Percentiles rank a stretch among this genome's conserved stretches.
phyloP scores from a whole-genome alignment of 192 early-diverging fungal genomes.

The Coemansia sp. region DNA sequence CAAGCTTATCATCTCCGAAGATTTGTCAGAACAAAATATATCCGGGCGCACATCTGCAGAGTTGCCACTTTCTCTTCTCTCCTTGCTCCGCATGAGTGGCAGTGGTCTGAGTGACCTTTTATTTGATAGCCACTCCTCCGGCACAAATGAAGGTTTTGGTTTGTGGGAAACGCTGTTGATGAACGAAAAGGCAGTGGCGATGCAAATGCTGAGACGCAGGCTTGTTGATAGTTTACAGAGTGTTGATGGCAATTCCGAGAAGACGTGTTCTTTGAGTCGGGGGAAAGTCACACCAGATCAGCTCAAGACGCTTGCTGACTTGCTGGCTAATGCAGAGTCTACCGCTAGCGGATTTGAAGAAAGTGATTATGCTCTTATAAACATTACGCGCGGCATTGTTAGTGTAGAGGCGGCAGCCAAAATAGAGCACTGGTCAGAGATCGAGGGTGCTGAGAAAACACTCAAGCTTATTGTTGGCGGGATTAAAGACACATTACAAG shows the following conservation, averaged over 20 bases:
- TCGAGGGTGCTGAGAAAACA: constrained; percentile 47
- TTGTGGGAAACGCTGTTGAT: constrained; percentile 38
- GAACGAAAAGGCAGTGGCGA: constrained; percentile 29
- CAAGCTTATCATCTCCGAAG: not conserved
- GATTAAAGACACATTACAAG: constrained; percentile 28
- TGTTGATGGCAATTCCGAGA: not conserved
- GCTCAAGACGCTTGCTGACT: constrained; percentile 21
- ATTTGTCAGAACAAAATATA: not conserved
- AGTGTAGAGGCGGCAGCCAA: not conserved
- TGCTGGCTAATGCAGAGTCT: not conserved
- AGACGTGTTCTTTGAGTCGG: constrained; percentile 2
- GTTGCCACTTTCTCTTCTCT: constrained; percentile 13
- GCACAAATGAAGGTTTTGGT: not conserved
- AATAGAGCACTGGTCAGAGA: constrained; percentile 38
- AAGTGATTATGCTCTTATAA: constrained; percentile 6
- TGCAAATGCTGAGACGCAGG: constrained; percentile 35
- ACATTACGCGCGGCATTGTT: constrained; percentile 19
- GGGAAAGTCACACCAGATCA: constrained; percentile 28
- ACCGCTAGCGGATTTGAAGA: not conserved
- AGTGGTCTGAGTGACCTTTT: no score
- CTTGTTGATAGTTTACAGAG: constrained; percentile 13
- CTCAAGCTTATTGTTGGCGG: constrained; percentile 45
- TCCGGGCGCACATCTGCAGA: no score
- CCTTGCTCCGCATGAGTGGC: constrained; percentile 14
- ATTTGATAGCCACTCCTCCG: not conserved